These are phyloP conservation scores for Xylaria venustula DNA, from an alignment of 495 filamentous ascomycete species.

Conservation along the genomic window DNA sequence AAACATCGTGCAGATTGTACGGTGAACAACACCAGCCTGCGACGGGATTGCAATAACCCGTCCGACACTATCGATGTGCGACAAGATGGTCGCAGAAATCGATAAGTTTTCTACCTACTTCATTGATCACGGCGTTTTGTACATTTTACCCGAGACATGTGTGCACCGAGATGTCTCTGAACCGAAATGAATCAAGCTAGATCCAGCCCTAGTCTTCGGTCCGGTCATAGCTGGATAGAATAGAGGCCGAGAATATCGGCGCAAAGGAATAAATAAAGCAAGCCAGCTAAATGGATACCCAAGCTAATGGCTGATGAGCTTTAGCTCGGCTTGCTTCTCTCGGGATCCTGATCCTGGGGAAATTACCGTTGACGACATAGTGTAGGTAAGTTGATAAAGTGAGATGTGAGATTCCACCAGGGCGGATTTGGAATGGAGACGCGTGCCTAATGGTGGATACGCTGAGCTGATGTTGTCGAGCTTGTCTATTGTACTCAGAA, in stretches of 20 bases:
- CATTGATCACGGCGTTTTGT: background rate
- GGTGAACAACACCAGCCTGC: no score
- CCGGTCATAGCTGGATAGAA: background rate
- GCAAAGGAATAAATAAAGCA: no score
- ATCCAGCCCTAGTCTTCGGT: background rate
- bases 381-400: background rate
- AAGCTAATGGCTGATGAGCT: background rate
- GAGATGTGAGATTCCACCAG: background rate
- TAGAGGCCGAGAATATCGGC: no score
- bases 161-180: background rate
- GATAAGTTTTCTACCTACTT: background rate
- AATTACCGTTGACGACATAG: background rate
- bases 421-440: slow-evolving; percentile 7
- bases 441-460: background rate
- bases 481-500: no score
- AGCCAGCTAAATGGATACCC: no score
- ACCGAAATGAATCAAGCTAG: background rate
- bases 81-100: background rate
- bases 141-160: background rate
- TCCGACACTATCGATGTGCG: background rate
- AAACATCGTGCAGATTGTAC: no score
- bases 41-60: no score
- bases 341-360: background rate
- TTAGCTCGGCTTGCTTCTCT: background rate
- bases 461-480: no score